Evolutionary conservation across 257 asterid species (phyloP).

Genomic region (Rhazya stricta): DNA sequence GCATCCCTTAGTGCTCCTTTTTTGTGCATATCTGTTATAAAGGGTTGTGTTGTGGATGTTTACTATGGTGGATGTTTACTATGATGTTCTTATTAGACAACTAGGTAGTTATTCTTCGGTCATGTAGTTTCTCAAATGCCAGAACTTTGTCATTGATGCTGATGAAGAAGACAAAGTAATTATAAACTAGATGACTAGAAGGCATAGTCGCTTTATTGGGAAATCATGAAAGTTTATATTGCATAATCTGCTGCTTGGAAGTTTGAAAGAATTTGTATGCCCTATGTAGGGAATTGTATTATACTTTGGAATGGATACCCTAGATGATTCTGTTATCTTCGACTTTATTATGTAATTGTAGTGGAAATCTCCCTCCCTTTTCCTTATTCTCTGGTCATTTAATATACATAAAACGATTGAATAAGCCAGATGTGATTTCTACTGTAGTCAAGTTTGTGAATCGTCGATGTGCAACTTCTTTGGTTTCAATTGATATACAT

Average conservation of each 20-base stretch:
- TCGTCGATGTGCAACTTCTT: not conserved
- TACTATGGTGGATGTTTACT: no score
- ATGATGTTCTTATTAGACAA: not conserved
- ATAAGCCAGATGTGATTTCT: not conserved
- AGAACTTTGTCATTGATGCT: not conserved
- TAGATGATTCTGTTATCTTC: not conserved
- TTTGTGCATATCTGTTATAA: not conserved
- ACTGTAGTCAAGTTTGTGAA: not conserved
- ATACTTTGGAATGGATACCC: not conserved
- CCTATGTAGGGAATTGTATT: not conserved
- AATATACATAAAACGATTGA: not conserved
- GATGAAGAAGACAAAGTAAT: not conserved
- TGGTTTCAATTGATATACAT: not conserved
- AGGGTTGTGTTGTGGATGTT: not conserved
- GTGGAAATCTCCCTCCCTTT: not conserved
- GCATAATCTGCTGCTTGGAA: constrained; percentile 7
- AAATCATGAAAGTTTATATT: not conserved
- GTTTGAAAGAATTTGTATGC: not conserved
- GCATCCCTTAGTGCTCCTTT: not conserved
- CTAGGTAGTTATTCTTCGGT: not conserved
- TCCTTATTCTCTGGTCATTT: not conserved
- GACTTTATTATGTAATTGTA: not conserved
- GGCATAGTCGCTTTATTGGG: not conserved
- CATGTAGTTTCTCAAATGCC: not conserved
- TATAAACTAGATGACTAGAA: not conserved